Base-by-base conservation (phyloP, 805 yeast species). In the Metschnikowia anglica region DNA sequence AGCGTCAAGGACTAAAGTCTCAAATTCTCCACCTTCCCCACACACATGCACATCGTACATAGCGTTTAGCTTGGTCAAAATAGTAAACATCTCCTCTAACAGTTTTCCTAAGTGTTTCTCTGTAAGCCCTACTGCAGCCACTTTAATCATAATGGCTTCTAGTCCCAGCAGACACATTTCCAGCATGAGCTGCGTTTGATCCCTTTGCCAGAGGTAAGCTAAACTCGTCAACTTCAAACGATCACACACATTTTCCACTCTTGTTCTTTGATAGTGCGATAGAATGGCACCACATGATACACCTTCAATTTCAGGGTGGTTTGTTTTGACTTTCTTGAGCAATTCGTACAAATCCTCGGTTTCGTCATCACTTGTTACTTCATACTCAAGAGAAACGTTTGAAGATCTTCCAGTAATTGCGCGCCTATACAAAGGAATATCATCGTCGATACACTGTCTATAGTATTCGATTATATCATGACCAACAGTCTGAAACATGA, bases 21-120 rank as follows among this genome's bases (percentile, higher is more conserved):
- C 99, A 62, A 88, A 93, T 62, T 93, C 99, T 1, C 99, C 99
- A 25, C 99, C 99, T 69, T 93, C 99, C 11, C 99, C 99, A 67
- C 99, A 93, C 0, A 93, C 81, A 61, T 91, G 97, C 11, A 90
- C 86, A 2, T 90, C 95, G 63, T 79, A 90, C 61, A 69, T 65
- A 8, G 59, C 46, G 59, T 89, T 84, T 47, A 90, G 66, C 29
- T 68, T 68, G 10, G 69, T 49, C 58, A 93, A 62, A 0, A 68
- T 74, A 1, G 88, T 85, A 42, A 74, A 76, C 49, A 84, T 68
- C 47, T 85, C 76, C 4, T 72, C 76, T 32, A 93, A 67, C 2
- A 82, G 67, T 59, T 77, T 75, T 2, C 95, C 95, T 47, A 93
- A 66, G 63, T 89, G 86, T 1, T 58, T 58, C 12, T 74, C 72